Conservation (phyloP, 1,284 basidiomycete species). For the Phaffia rhodozyma region DNA sequence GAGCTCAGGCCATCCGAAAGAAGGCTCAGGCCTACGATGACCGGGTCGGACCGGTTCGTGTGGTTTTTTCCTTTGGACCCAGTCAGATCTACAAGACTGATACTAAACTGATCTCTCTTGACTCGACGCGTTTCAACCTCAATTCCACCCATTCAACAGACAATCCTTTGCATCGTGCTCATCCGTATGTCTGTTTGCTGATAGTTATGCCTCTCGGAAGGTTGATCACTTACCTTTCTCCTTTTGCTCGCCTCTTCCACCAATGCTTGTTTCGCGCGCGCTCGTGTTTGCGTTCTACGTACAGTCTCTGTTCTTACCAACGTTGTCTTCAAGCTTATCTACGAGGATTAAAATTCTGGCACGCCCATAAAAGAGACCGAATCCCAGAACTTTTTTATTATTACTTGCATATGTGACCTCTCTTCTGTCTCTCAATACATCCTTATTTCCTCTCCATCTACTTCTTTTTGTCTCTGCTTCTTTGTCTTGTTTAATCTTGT, state of each 20-base stretch:
- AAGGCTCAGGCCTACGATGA: constrained; percentile 96
- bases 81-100: constrained; percentile 23
- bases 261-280: background rate
- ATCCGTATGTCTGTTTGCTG: constrained; percentile 47
- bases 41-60: constrained; percentile 65
- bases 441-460: background rate
- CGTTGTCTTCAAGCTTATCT: constrained; percentile 53
- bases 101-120: background rate
- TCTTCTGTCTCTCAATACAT: background rate
- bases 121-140: constrained; percentile 11
- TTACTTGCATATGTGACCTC: background rate
- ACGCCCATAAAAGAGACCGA: background rate
- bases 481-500: no score
- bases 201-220: background rate
- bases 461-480: background rate
- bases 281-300: constrained; percentile 11
- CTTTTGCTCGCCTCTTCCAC: background rate
- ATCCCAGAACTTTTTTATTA: background rate
- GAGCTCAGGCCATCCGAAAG: constrained; percentile 80
- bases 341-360: constrained; percentile 20
- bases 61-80: constrained; percentile 21
- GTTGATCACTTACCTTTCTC: background rate
- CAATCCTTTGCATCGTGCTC: constrained; percentile 70
- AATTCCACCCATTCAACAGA: constrained; percentile 40
- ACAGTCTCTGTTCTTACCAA: constrained; percentile 78